phyloP scores from a whole-genome alignment of 2,329 filamentous ascomycete species.

The Colletotrichum scovillei region DNA sequence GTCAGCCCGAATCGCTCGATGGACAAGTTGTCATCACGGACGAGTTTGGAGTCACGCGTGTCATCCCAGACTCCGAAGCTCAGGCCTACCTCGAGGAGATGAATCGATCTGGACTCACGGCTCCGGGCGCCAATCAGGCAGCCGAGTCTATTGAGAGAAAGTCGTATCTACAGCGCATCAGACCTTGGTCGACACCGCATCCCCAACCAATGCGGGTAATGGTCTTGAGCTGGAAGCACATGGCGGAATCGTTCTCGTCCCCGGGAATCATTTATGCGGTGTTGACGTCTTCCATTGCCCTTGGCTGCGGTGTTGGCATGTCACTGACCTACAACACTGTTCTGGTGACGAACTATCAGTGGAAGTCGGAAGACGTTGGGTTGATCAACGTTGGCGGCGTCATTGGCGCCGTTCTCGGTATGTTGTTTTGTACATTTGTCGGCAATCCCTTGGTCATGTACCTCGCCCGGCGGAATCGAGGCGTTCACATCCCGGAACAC shows the following conservation, averaged over 20 bases:
- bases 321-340: constrained; percentile 51
- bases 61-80: constrained; percentile 46
- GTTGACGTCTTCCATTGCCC: constrained; percentile 48
- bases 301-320: constrained; percentile 51
- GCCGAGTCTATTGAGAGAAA: constrained; percentile 1
- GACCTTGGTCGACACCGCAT: constrained; percentile 40
- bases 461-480: constrained; percentile 37
- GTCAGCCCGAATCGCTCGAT: constrained; percentile 45
- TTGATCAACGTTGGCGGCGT: constrained; percentile 62
- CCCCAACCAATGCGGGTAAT: constrained; percentile 33
- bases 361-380: constrained; percentile 48
- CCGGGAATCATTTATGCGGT: constrained; percentile 52
- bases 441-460: constrained; percentile 37
- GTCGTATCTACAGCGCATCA: constrained; percentile 44
- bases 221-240: constrained; percentile 34
- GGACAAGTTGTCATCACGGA: constrained; percentile 50
- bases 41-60: constrained; percentile 49
- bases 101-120: neutral
- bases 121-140: neutral
- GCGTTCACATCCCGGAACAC: constrained; percentile 39
- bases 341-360: constrained; percentile 45
- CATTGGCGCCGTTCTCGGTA: constrained; percentile 50
- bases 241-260: constrained; percentile 41
- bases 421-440: constrained; percentile 37
- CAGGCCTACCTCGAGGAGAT: constrained; percentile 37